Percentiles rank a stretch among this genome's conserved stretches.
phyloP scores from a whole-genome alignment of 208 protist species.

The Zelonia costaricensis region DNA sequence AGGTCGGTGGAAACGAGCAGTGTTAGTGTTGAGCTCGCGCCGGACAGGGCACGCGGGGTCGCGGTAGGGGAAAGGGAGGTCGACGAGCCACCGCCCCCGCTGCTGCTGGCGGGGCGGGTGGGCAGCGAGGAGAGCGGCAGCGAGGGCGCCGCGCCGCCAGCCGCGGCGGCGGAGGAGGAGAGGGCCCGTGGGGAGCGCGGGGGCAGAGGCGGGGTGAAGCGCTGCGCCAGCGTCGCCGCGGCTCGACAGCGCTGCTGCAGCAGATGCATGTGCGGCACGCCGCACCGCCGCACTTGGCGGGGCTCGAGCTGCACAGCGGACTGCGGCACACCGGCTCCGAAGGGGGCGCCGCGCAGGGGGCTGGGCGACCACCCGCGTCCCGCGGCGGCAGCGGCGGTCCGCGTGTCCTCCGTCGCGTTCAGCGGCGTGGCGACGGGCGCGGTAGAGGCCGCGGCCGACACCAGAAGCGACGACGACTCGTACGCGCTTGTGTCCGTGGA shows the following conservation, averaged over 20 bases:
- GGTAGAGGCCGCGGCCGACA: neutral
- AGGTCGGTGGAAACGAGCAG: no score
- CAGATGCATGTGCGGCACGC: constrained; percentile 7
- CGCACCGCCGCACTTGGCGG: constrained; percentile 1
- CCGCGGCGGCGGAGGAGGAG: neutral
- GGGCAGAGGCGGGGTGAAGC: neutral
- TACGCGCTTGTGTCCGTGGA: constrained; percentile 7
- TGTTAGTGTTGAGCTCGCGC: no score
- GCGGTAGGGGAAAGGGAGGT: neutral
- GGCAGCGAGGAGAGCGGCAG: neutral
- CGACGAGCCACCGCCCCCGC: neutral
- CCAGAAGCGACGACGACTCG: neutral
- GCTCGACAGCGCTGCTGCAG: constrained; percentile 18
- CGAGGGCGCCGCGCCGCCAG: no score
- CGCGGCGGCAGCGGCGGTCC: no score
- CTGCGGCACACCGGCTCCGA: neutral
- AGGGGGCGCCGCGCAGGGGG: no score
- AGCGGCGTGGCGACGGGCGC: neutral
- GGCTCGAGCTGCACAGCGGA: neutral
- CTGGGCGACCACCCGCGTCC: neutral
- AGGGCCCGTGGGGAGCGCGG: neutral
- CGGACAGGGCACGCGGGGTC: no score
- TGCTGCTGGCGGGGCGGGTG: neutral
- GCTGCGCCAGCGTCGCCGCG: constrained; percentile 7
- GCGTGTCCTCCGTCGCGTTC: neutral